Evolutionary conservation across 345 rosid species (phyloP).

Genomic region (Abelmoschus esculentus): DNA sequence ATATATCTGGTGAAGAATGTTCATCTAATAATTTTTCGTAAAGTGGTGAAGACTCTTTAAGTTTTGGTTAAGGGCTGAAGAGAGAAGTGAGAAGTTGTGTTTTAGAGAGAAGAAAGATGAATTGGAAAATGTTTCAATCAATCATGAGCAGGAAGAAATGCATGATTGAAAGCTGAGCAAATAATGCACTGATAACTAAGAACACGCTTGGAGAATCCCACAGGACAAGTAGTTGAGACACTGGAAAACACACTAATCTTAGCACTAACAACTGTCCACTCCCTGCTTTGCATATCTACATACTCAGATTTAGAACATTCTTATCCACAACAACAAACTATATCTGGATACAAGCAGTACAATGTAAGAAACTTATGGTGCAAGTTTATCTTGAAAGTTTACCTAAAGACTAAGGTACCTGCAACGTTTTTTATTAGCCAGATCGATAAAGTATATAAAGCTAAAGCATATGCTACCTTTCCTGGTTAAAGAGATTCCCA

Average conservation of each 20-base stretch:
- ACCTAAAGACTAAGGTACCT: not conserved
- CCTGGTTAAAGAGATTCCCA: slow-evolving; percentile 1
- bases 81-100: too few species aligned
- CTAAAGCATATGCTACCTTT: not conserved
- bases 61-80: too few species aligned
- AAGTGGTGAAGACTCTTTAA: too few species aligned
- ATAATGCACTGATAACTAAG: not conserved
- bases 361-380: too few species aligned
- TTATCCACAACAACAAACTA: too few species aligned
- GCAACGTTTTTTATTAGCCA: not conserved
- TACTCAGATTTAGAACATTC: too few species aligned
- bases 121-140: too few species aligned
- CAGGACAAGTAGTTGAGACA: not conserved
- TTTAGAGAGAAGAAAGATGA: too few species aligned
- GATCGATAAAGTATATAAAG: not conserved
- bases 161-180: not conserved
- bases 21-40: too few species aligned
- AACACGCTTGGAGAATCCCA: not conserved
- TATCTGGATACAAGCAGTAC: too few species aligned
- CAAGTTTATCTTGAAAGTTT: not conserved
- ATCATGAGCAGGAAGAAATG: not conserved
- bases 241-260: not conserved
- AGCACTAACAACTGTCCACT: not conserved
- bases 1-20: too few species aligned
- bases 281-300: not conserved